phyloP scores from a whole-genome alignment of 2,329 filamentous ascomycete genomes.

The Berkeleyomyces basicola region DNA sequence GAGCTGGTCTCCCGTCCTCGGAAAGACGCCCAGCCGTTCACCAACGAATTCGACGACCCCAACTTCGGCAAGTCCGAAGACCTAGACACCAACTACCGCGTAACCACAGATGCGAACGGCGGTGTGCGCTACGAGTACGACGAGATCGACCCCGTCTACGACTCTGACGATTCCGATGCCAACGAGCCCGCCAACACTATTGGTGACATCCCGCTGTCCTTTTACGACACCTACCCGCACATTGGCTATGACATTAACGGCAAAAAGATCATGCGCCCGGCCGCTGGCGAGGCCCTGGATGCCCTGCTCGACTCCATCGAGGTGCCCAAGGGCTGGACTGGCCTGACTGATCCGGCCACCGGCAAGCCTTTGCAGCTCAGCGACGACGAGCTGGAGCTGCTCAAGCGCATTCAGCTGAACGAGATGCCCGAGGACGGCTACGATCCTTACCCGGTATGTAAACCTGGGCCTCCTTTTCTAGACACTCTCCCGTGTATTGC shows the following conservation, averaged over 20 bases:
- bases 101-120: slow-evolving; percentile 73
- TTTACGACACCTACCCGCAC: slow-evolving; percentile 95
- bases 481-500: neutral
- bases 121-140: slow-evolving; percentile 80
- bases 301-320: slow-evolving; percentile 92
- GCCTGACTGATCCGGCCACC: slow-evolving; percentile 81
- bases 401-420: slow-evolving; percentile 77
- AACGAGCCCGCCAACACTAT: slow-evolving; percentile 75
- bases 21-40: slow-evolving; percentile 19
- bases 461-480: neutral
- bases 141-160: slow-evolving; percentile 87
- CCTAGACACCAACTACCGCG: slow-evolving; percentile 28
- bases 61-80: slow-evolving; percentile 11
- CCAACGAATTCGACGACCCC: slow-evolving; percentile 21
- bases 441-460: slow-evolving; percentile 68
- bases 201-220: slow-evolving; percentile 80
- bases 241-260: slow-evolving; percentile 99
- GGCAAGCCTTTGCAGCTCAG: slow-evolving; percentile 82
- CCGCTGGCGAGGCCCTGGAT: slow-evolving; percentile 84
- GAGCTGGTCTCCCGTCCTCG: slow-evolving; percentile 14
- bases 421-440: slow-evolving; percentile 77
- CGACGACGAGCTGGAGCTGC: slow-evolving; percentile 72
- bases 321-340: slow-evolving; percentile 92
- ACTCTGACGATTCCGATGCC: slow-evolving; percentile 85
- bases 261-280: slow-evolving; percentile 92